phyloP scores from a whole-genome alignment of 139 green algal genomes.

The Edaphochlamys debaryana region DNA sequence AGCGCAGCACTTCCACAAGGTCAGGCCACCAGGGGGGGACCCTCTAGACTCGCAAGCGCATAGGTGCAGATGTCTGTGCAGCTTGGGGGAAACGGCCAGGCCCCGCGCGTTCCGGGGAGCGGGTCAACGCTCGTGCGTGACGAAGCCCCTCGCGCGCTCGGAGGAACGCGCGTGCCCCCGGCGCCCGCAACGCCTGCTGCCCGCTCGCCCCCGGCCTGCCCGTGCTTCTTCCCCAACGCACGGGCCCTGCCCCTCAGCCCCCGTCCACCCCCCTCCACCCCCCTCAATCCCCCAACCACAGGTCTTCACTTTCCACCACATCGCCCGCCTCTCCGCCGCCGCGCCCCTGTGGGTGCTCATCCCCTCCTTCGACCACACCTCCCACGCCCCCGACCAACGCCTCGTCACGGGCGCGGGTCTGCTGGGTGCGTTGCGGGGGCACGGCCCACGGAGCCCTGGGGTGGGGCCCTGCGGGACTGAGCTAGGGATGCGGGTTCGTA shows the following conservation, averaged over 20 bases:
- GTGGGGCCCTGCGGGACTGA: no score
- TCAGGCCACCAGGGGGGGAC: neutral
- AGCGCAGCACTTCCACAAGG: conserved; percentile 39
- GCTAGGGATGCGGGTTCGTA: no score
- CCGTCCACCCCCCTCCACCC: neutral
- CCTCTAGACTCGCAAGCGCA: no score
- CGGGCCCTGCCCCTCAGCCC: neutral
- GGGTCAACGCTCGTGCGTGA: no score
- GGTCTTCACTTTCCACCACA: conserved; percentile 16
- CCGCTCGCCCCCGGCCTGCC: no score
- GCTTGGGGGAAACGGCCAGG: neutral
- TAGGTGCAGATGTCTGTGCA: neutral
- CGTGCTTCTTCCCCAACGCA: no score
- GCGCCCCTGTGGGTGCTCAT: conserved; percentile 27
- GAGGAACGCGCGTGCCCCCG: no score
- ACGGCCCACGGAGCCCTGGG: no score
- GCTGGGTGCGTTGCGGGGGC: conserved; percentile 29
- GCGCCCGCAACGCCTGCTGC: neutral
- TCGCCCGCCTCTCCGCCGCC: neutral
- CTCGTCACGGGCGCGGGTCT: neutral
- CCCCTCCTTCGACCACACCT: conserved; percentile 39
- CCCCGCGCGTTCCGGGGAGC: neutral
- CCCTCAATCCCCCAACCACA: neutral
- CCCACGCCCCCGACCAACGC: conserved; percentile 14
- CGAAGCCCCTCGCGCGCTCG: neutral